Conservation (phyloP, 805 yeast genomes). For the Cyberlindnera mississippiensis region DNA sequence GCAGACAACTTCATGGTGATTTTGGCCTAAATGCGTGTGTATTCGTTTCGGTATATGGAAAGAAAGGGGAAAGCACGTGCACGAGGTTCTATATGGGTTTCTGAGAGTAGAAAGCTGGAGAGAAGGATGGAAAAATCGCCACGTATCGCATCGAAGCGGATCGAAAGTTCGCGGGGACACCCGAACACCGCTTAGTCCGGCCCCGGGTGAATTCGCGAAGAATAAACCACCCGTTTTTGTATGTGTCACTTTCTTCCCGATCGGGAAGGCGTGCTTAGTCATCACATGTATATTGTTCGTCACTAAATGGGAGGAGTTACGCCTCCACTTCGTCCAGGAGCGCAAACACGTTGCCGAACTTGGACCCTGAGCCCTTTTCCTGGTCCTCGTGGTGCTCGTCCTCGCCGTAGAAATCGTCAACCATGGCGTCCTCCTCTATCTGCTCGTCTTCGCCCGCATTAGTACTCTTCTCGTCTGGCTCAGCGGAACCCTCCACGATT, state of each 20-base stretch:
- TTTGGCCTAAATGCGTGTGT: no score
- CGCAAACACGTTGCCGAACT: conserved; percentile 27
- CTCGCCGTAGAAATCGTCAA: conserved; percentile 23
- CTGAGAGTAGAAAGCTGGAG: no score
- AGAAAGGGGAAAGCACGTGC: neutral
- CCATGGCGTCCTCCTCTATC: conserved; percentile 17
- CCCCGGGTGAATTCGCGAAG: no score
- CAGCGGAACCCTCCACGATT: conserved; percentile 13
- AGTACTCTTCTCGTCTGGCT: conserved; percentile 2
- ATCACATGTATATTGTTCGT: neutral
- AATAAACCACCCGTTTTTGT: no score
- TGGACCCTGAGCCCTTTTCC: conserved; percentile 1
- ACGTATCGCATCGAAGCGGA: neutral
- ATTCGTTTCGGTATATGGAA: neutral
- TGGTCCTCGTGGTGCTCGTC: no score
- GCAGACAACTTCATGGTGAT: conserved; percentile 23
- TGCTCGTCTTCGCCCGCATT: neutral
- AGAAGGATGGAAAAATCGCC: neutral
- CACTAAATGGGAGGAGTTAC: conserved; percentile 2
- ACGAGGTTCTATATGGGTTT: no score
- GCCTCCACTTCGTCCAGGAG: conserved; percentile 32
- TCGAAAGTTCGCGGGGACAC: neutral
- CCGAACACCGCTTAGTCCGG: conserved; percentile 1
- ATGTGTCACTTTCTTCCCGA: neutral
- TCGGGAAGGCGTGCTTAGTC: neutral